A percentile compares a stretch with the other conserved stretches of the same genome.
Evolutionary conservation across 129 eudicot genomes (phyloP).

Genomic region (sunflower (Helianthus annuus)): HanXRQr2.0-SUNRISE NC_035447.2:54645585-54646084

Average conservation of each 20-base stretch:
- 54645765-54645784: background rate
- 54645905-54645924: background rate
- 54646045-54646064: background rate
- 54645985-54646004: conserved; percentile 79
- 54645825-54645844: conserved; percentile 64
- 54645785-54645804: conserved; percentile 58
- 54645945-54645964: conserved; percentile 37
- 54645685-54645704: background rate
- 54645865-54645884: background rate
- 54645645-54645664: no score
- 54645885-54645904: background rate
- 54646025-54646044: conserved; percentile 67
- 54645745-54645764: background rate
- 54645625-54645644: conserved; percentile 57
- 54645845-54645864: conserved; percentile 99
- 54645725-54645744: background rate
- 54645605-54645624: conserved; percentile 49
- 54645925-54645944: conserved; percentile 1
- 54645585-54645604: conserved; percentile 72
- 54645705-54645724: background rate
- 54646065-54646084: background rate
- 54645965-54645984: conserved; percentile 88
- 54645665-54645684: background rate
- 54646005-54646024: conserved; percentile 68
- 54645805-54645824: conserved; percentile 73